phyloP scores from a whole-genome alignment of 371 early-diverging fungal genomes.

The Synchytrium microbalum region DNA sequence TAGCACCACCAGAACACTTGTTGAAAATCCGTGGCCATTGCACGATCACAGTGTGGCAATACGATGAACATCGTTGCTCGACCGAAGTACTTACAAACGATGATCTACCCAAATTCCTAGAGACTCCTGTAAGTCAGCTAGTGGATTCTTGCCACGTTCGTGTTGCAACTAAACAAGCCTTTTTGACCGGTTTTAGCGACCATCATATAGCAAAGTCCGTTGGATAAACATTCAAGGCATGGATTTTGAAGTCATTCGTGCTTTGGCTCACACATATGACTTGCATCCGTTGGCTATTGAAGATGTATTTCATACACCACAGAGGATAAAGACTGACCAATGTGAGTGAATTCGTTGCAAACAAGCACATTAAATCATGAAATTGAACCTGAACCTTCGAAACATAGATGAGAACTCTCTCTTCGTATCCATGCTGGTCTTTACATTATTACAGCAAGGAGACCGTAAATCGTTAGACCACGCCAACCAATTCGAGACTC shows the following conservation, averaged over 20 bases:
- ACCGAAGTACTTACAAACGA: not conserved
- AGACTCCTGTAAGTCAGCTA: not conserved
- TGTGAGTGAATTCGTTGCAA: not conserved
- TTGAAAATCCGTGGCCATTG: not conserved
- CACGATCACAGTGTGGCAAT: not conserved
- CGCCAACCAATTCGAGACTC: not conserved
- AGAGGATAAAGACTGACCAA: constrained; percentile 7
- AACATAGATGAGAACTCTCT: not conserved
- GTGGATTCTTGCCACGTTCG: not conserved
- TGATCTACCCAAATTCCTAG: not conserved
- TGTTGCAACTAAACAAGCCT: not conserved
- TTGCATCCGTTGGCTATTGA: constrained; percentile 42
- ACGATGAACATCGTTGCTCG: not conserved
- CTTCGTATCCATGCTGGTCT: not conserved
- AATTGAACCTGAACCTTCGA: too few relatives aligned
- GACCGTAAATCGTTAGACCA: not conserved
- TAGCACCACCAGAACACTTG: not conserved
- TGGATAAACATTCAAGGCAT: constrained; percentile 47
- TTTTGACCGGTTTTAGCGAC: constrained; percentile 20
- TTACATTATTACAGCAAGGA: not conserved
- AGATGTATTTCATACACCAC: constrained; percentile 22
- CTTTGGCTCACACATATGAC: constrained; percentile 28
- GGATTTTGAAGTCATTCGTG: constrained; percentile 39
- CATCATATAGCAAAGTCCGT: constrained; percentile 31
- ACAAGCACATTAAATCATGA: too few relatives aligned